Percentiles rank a stretch among this genome's conserved stretches.
These are phyloP conservation scores for Rhynchospora breviuscula DNA, from an alignment of 176 grass and related monocot species.

Conservation along the genomic window DNA sequence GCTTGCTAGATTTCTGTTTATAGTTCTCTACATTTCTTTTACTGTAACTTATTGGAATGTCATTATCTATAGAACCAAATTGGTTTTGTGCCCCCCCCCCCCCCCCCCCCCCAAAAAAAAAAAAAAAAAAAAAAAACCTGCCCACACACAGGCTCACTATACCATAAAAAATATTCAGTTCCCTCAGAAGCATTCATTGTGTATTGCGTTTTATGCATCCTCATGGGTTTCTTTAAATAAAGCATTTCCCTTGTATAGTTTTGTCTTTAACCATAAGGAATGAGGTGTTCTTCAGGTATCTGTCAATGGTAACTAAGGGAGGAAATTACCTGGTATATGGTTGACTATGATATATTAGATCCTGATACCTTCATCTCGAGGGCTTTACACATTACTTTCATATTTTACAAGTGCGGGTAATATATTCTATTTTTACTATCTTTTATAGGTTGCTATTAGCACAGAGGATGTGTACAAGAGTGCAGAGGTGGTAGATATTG, in stretches of 20 bases:
- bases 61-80: neutral
- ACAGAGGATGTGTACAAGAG: slow-evolving; percentile 97
- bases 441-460: slow-evolving; percentile 77
- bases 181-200: too few relatives aligned
- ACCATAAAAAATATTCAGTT: too few relatives aligned
- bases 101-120: too few relatives aligned
- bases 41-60: neutral
- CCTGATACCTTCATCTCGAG: neutral
- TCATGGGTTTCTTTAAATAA: too few relatives aligned
- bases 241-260: too few relatives aligned
- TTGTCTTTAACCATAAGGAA: neutral
- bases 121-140: neutral
- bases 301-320: neutral
- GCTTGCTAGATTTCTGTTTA: neutral
- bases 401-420: neutral
- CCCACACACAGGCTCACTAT: too few relatives aligned
- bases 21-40: neutral
- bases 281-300: neutral
- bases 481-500: slow-evolving; percentile 56
- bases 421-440: neutral
- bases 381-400: neutral
- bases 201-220: too few relatives aligned
- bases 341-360: neutral
- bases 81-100: too few relatives aligned
- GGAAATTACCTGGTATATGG: neutral